Base-by-base conservation (phyloP, 805 yeast genomes). In the Sugiyamaella smithiae region DNA sequence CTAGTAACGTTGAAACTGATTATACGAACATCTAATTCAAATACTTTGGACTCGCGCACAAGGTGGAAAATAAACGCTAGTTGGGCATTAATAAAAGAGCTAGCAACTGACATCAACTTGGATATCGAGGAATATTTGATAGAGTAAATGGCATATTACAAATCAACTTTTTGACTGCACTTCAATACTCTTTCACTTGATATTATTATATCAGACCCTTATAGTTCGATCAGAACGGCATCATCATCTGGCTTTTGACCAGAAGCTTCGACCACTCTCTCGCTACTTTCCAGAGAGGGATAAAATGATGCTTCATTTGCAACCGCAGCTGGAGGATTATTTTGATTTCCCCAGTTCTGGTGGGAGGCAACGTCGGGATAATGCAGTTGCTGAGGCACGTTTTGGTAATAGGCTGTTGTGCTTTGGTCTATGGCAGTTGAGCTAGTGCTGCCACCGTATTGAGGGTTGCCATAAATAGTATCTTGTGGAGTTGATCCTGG, bases 41-140 rank as follows among this genome's bases (percentile, higher is more conserved):
- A 84, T 59, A 75, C 76, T 20, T 67, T 88, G 36, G 84, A 80
- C 46, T 79, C 88, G 16, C 77, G 79, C 49, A 77, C 85, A 1
- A 78, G 83, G 58, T 89, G 95, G 95, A 83, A 78, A 61, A 81
- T 88, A 52, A 86, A 85, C 58, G 79, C 84, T 6, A 75, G 80
- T 36, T 88, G 88, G 85, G 75, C 75, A 28, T 73, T 80, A 5
- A 76, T 85, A 8, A 74, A 75, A 52, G 72, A 74, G 42, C 70
- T 88, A 32, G 81, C 95, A 0, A 65, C 71, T 17, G 86, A 84
- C 17, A 70, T 89, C 6, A 71, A 77, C 7, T 80, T 90, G 57
- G 86, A 82, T 1, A 71, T 89, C 8, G 79, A 75, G 24, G 81
- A 78, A 50, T 88, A 83, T 59, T 57, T 88, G 17, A 61, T 63